Percentiles rank a stretch among this genome's conserved stretches.
phyloP scores from a whole-genome alignment of 1,284 basidiomycete genomes.

The Ceratobasidium sp. region DNA sequence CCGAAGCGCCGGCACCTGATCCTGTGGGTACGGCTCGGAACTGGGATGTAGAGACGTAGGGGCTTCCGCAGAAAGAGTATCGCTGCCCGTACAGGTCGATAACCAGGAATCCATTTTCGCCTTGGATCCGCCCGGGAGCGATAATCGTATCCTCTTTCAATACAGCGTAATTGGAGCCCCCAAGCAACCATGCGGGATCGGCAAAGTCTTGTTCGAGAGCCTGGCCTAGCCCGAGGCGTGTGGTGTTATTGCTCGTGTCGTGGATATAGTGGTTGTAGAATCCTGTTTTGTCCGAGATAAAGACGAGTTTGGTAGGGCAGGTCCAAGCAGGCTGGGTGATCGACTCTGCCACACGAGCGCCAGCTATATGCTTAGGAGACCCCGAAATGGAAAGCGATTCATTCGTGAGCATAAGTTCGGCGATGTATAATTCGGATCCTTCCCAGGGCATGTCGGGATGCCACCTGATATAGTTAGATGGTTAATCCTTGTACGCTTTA shows the following conservation, averaged over 20 bases:
- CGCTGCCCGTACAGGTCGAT: constrained; percentile 42
- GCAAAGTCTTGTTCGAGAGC: constrained; percentile 65
- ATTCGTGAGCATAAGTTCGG: constrained; percentile 52
- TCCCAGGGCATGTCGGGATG: constrained; percentile 87
- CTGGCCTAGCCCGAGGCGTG: constrained; percentile 54
- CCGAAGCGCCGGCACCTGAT: constrained; percentile 43
- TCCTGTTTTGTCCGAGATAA: constrained; percentile 69
- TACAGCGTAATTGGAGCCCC: constrained; percentile 59
- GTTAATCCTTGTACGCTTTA: background rate
- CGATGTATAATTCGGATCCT: constrained; percentile 65
- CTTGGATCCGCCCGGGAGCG: constrained; percentile 58
- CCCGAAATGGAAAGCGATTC: constrained; percentile 23
- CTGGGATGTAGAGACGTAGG: constrained; percentile 57
- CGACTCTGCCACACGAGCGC: constrained; percentile 44
- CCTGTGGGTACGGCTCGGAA: constrained; percentile 51
- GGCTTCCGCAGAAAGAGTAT: constrained; percentile 51
- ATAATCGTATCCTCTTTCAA: constrained; percentile 58
- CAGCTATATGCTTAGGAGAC: constrained; percentile 54
- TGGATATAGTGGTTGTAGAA: constrained; percentile 73
- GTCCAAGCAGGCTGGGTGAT: constrained; percentile 60
- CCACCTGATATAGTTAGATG: constrained; percentile 43
- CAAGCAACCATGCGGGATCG: constrained; percentile 63
- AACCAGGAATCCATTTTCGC: constrained; percentile 48
- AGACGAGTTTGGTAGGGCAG: constrained; percentile 63
- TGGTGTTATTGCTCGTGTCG: constrained; percentile 49